Conservation (phyloP, 2,329 filamentous ascomycete genomes). For the Cytospora paraplurivora region DNA sequence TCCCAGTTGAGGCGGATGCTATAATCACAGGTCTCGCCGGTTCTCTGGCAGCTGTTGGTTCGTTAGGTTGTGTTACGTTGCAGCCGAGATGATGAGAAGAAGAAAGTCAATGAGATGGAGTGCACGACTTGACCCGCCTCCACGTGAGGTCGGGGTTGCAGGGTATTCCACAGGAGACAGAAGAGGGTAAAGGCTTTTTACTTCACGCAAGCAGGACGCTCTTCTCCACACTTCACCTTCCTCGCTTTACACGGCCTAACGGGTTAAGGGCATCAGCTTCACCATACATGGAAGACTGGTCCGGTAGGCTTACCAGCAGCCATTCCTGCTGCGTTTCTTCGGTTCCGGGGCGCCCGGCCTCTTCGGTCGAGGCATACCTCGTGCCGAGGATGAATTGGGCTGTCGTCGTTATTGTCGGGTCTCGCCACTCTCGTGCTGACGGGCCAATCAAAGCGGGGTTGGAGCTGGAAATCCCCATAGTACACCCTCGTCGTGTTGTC, state of each 20-base stretch:
- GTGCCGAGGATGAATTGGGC: not conserved
- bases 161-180: not conserved
- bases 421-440: constrained; percentile 20
- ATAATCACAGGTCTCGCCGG: constrained; percentile 76
- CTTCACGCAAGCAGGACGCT: constrained; percentile 72
- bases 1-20: constrained; percentile 82
- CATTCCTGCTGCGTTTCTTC: constrained; percentile 67
- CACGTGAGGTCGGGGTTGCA: not conserved
- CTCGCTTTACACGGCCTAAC: constrained; percentile 75
- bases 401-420: constrained; percentile 22
- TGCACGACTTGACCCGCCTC: not conserved
- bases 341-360: constrained; percentile 64
- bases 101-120: not conserved
- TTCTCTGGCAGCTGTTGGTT: constrained; percentile 60
- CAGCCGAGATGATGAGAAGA: not conserved
- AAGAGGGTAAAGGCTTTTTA: constrained; percentile 35
- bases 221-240: constrained; percentile 76
- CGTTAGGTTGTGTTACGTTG: constrained; percentile 13
- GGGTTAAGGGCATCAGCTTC: constrained; percentile 13
- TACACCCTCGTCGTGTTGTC: constrained; percentile 18
- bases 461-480: constrained; percentile 26
- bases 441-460: constrained; percentile 27
- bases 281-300: not conserved
- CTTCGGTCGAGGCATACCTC: constrained; percentile 65
- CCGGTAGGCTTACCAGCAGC: constrained; percentile 59